Conservation (phyloP, 805 yeast species). For the Jamesozyma lodderae region DNA sequence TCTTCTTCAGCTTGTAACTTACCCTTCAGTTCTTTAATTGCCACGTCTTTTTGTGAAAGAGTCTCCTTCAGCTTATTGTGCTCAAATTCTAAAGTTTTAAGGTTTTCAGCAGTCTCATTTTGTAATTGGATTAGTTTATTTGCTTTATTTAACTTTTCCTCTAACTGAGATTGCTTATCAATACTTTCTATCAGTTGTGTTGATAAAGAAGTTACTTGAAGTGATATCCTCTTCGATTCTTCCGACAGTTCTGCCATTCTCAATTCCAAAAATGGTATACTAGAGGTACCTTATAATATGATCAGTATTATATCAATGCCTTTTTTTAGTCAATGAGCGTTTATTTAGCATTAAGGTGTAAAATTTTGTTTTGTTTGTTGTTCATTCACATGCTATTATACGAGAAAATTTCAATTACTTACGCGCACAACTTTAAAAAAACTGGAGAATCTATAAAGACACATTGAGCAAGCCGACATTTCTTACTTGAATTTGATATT, state of each 20-base stretch:
- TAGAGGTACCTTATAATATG: no score
- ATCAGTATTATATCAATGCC: no score
- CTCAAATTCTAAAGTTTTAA: slow-evolving; percentile 29
- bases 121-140: slow-evolving; percentile 25
- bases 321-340: no score
- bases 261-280: no score
- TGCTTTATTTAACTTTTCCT: slow-evolving; percentile 40
- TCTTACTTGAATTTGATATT: no score
- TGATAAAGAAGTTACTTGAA: slow-evolving; percentile 48
- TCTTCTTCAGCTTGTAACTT: slow-evolving; percentile 26
- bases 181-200: slow-evolving; percentile 54
- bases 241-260: slow-evolving; percentile 23
- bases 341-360: no score
- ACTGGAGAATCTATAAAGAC: no score
- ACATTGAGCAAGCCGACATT: no score
- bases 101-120: slow-evolving; percentile 17
- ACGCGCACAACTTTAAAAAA: no score
- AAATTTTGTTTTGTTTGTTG: no score
- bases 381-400: no score
- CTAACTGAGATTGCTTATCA: slow-evolving; percentile 47
- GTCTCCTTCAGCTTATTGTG: slow-evolving; percentile 29
- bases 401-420: no score
- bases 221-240: slow-evolving; percentile 38
- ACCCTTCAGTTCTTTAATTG: slow-evolving; percentile 28
- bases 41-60: slow-evolving; percentile 11